Evolutionary conservation across 768 basidiomycete genomes (phyloP).

Genomic region (Kwoniella botswanensis): DNA sequence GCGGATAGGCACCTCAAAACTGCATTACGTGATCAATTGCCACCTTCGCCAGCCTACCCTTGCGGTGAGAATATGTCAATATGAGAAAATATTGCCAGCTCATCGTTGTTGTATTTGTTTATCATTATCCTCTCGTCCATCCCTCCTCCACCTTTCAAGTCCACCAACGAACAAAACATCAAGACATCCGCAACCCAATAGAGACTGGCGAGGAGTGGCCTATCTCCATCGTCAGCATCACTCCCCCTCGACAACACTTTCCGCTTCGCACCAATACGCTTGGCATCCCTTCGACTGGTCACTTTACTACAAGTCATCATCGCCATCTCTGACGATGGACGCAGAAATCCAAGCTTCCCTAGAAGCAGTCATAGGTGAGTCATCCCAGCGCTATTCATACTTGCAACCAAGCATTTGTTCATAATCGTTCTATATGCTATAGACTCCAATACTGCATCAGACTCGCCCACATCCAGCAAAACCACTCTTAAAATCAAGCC

Average conservation of each 20-base stretch:
- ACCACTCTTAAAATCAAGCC: not conserved
- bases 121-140: not conserved
- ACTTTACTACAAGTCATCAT: too few relatives aligned
- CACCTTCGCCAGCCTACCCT: too few relatives aligned
- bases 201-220: not conserved
- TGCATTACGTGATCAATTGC: too few relatives aligned
- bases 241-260: not conserved
- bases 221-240: not conserved
- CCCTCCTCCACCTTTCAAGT: slow-evolving; percentile 20
- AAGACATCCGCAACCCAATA: not conserved
- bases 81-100: slow-evolving; percentile 18
- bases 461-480: not conserved
- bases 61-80: too few relatives aligned
- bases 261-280: not conserved
- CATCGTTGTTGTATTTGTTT: slow-evolving; percentile 22
- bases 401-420: not conserved
- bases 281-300: too few relatives aligned
- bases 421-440: not conserved
- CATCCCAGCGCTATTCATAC: not conserved
- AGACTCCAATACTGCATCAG: not conserved
- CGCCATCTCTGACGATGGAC: not conserved
- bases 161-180: slow-evolving; percentile 10
- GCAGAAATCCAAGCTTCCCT: slow-evolving; percentile 17
- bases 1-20: rapidly evolving
- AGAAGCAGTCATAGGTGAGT: slow-evolving; percentile 18